Conservation (phyloP, 805 yeast species). For the Starmerella bombicola region DNA sequence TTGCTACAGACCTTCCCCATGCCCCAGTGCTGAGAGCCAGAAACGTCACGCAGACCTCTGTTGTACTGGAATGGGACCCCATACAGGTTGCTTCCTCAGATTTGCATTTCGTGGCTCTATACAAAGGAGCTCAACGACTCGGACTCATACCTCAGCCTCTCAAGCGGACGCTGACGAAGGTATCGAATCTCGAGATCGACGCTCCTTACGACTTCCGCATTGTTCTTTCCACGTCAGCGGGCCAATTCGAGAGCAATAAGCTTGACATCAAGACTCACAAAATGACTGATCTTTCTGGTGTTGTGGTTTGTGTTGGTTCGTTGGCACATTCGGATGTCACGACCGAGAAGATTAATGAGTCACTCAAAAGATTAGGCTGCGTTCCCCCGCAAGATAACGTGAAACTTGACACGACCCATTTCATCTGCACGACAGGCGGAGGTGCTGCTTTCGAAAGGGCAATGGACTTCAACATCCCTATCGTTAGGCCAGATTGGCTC, state of each 20-base stretch:
- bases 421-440: slow-evolving; percentile 55
- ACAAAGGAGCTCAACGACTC: slow-evolving; percentile 53
- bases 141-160: slow-evolving; percentile 78
- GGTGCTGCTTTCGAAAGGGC: slow-evolving; percentile 76
- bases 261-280: slow-evolving; percentile 74
- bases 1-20: slow-evolving; percentile 61
- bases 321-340: slow-evolving; percentile 43
- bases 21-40: slow-evolving; percentile 54
- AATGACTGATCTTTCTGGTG: slow-evolving; percentile 91
- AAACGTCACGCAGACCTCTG: slow-evolving; percentile 86
- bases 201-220: slow-evolving; percentile 68
- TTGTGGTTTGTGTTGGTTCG: slow-evolving; percentile 80
- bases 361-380: slow-evolving; percentile 67
- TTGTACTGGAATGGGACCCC: slow-evolving; percentile 90
- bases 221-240: slow-evolving; percentile 78
- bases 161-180: slow-evolving; percentile 65
- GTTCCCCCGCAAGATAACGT: slow-evolving; percentile 62
- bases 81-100: slow-evolving; percentile 72
- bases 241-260: slow-evolving; percentile 57
- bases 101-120: slow-evolving; percentile 61
- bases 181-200: slow-evolving; percentile 85
- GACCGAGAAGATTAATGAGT: slow-evolving; percentile 44
- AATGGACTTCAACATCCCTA: slow-evolving; percentile 72
- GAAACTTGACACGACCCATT: slow-evolving; percentile 87
- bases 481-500: slow-evolving; percentile 93